These are phyloP conservation scores for Plantago coronopus DNA, from an alignment of 305 asterid species.

Conservation along the genomic window DNA sequence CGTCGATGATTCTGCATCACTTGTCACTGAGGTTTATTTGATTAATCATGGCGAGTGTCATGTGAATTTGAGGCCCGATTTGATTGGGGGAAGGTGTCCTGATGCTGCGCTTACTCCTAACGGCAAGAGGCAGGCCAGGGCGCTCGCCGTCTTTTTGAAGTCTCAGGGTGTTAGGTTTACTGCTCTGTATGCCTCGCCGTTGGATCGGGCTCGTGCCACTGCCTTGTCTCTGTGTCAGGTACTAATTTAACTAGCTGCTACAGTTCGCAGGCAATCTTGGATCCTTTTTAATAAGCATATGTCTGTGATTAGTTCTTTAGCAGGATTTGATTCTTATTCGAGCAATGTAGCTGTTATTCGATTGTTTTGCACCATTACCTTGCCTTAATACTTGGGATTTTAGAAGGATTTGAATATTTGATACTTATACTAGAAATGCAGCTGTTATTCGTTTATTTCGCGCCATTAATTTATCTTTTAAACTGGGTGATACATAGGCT, in stretches of 20 bases:
- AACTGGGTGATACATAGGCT: not conserved
- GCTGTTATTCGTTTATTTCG: not conserved
- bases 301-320: too few species aligned
- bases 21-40: slow-evolving; percentile 54
- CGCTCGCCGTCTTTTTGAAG: slow-evolving; percentile 78
- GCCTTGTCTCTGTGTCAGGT: slow-evolving; percentile 86
- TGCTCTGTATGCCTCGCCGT: slow-evolving; percentile 67
- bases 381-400: too few species aligned
- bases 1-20: not conserved
- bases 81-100: slow-evolving; percentile 79
- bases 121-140: slow-evolving; percentile 93
- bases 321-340: too few species aligned
- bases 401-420: too few species aligned
- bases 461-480: not conserved
- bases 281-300: too few species aligned
- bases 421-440: not conserved
- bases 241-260: not conserved
- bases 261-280: not conserved
- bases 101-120: slow-evolving; percentile 82
- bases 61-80: slow-evolving; percentile 87
- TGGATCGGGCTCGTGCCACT: slow-evolving; percentile 89
- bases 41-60: slow-evolving; percentile 90
- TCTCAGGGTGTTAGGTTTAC: slow-evolving; percentile 76
- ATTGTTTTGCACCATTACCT: too few species aligned
- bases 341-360: too few species aligned